Percentiles rank a stretch among this genome's conserved stretches.
These are phyloP conservation scores for Suillus weaverae DNA, from an alignment of 768 basidiomycete species.

Conservation along the genomic window DNA sequence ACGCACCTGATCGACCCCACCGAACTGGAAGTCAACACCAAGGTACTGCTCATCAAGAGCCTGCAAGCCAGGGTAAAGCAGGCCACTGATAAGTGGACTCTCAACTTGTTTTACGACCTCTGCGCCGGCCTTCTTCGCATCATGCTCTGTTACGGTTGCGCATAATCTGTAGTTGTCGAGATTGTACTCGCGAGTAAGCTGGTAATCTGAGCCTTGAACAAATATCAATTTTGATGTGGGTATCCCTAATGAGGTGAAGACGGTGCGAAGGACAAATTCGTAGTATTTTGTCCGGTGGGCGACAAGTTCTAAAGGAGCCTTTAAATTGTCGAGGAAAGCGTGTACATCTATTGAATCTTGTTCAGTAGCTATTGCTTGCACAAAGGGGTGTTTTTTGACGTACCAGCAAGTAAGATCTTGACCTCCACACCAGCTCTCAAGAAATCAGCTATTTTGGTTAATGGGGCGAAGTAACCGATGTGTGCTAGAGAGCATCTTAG, in stretches of 20 bases:
- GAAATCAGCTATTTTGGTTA: constrained; percentile 96
- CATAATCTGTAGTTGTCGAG: constrained; percentile 93
- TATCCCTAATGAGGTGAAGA: constrained; percentile 88
- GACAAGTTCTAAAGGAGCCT: constrained; percentile 92
- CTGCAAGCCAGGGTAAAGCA: constrained; percentile 95
- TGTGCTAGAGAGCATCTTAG: constrained; percentile 61
- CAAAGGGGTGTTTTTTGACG: constrained; percentile 12
- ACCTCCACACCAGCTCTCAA: constrained; percentile 89
- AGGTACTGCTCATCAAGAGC: constrained; percentile 98
- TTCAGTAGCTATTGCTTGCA: neutral
- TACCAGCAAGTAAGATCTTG: constrained; percentile 79
- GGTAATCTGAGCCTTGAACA: constrained; percentile 90
- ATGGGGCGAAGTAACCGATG: constrained; percentile 93
- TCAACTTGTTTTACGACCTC: constrained; percentile 99
- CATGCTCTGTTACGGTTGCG: constrained; percentile 91
- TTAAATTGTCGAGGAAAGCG: constrained; percentile 96
- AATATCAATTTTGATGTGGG: constrained; percentile 83
- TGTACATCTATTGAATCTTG: constrained; percentile 67
- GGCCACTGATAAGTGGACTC: constrained; percentile 83
- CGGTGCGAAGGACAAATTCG: constrained; percentile 72
- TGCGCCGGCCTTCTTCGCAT: constrained; percentile 97
- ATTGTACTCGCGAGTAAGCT: constrained; percentile 88
- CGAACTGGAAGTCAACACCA: constrained; percentile 95
- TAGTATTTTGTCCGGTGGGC: constrained; percentile 89
- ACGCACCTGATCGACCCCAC: constrained; percentile 92